phyloP scores from a whole-genome alignment of 1,284 basidiomycete species.

The Cryptococcus sp. region DNA sequence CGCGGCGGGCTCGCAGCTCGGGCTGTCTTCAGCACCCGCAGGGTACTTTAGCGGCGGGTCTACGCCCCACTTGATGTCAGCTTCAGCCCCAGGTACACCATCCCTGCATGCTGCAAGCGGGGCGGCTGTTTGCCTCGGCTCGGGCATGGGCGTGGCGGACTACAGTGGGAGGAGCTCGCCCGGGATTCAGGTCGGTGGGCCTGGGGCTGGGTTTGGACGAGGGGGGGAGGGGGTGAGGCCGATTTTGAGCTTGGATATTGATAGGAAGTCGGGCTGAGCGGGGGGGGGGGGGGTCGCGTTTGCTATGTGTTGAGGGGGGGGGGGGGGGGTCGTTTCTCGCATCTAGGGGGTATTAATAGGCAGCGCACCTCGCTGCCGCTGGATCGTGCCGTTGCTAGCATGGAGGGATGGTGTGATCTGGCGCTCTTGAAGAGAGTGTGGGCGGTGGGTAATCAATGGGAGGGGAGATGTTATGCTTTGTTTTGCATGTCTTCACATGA shows the following conservation, averaged over 20 bases:
- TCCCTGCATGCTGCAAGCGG: not conserved
- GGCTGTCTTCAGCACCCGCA: not conserved
- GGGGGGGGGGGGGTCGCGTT: not conserved
- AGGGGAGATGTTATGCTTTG: too few relatives aligned
- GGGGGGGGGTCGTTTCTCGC: not conserved
- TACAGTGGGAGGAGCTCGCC: constrained; percentile 7
- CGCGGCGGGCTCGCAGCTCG: not conserved
- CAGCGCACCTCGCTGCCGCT: not conserved
- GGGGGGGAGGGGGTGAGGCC: constrained; percentile 8
- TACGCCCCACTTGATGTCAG: not conserved
- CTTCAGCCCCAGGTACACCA: constrained; percentile 19
- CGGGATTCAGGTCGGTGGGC: not conserved
- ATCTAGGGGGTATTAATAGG: not conserved
- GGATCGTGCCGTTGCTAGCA: not conserved
- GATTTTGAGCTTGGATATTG: constrained; percentile 12
- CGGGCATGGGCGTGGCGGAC: constrained; percentile 1
- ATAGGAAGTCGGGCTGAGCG: constrained; percentile 4
- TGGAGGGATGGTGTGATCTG: not conserved
- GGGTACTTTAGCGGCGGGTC: not conserved
- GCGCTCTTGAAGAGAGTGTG: not conserved
- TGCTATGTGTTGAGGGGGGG: not conserved
- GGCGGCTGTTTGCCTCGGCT: too few relatives aligned
- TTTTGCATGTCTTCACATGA: too few relatives aligned
- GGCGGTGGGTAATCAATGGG: not conserved
- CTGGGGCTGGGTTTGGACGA: constrained; percentile 8